Evolutionary conservation across 73 alveolate species (phyloP).

Genomic region (Tetrahymena borealis): DNA sequence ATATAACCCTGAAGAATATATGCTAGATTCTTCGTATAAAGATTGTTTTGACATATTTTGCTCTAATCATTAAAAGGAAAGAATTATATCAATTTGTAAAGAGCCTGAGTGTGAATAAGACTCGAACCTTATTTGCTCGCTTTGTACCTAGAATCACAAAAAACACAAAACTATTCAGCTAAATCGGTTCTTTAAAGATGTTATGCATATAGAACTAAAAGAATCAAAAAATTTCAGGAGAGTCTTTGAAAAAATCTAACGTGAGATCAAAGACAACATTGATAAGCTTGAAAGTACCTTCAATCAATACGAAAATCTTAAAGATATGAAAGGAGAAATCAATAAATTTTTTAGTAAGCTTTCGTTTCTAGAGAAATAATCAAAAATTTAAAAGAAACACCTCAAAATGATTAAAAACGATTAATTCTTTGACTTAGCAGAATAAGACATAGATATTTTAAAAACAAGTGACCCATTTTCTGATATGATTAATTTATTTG

Average conservation of each 20-base stretch:
- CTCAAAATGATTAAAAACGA: not conserved
- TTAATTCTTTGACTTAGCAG: not conserved
- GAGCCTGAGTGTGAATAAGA: not conserved
- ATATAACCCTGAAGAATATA: not conserved
- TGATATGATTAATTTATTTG: not conserved
- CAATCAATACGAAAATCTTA: not conserved
- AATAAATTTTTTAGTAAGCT: not conserved
- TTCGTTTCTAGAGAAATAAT: not conserved
- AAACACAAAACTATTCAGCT: not conserved
- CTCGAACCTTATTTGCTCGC: not conserved
- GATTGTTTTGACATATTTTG: not conserved
- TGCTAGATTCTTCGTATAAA: not conserved
- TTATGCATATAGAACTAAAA: not conserved
- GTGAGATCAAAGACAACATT: not conserved
- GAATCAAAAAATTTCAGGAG: not conserved
- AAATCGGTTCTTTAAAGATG: not conserved
- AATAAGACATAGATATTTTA: not conserved
- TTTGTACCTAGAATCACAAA: not conserved
- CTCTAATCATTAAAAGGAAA: not conserved
- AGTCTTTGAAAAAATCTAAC: not conserved
- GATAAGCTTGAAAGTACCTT: not conserved
- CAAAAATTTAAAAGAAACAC: not conserved
- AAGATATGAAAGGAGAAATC: not conserved
- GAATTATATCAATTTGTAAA: not conserved
- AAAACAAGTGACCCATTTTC: not conserved